Evolutionary conservation across 495 filamentous ascomycete genomes (phyloP).

Genomic region (Polyplosphaeria fusca): DNA sequence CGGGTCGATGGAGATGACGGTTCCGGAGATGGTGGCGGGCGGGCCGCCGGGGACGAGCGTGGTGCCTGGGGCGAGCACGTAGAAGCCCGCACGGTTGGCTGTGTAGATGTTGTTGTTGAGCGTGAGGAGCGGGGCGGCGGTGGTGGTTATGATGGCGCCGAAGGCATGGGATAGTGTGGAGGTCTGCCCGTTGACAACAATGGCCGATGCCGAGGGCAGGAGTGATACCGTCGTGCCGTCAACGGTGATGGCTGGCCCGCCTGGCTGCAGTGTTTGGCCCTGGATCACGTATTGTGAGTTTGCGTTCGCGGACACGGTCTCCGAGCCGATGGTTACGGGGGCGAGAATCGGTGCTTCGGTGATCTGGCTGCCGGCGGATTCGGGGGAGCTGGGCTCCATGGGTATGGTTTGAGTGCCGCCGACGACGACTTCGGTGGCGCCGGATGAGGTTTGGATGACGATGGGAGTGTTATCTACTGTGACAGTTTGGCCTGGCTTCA

Average conservation of each 20-base stretch:
- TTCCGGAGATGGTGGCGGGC: constrained; percentile 18
- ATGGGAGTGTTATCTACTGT: constrained; percentile 27
- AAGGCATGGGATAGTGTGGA: constrained; percentile 9
- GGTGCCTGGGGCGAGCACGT: constrained; percentile 20
- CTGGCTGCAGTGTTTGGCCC: constrained; percentile 27
- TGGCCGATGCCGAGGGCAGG: constrained; percentile 19
- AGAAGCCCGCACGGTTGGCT: constrained; percentile 25
- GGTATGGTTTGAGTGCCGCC: constrained; percentile 14
- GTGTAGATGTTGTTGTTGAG: constrained; percentile 18
- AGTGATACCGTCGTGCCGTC: constrained; percentile 30
- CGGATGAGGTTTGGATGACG: constrained; percentile 21
- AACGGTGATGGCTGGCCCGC: constrained; percentile 29
- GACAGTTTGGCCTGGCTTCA: constrained; percentile 22
- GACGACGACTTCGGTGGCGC: constrained; percentile 17
- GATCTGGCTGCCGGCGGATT: background rate
- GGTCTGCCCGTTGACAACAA: constrained; percentile 27
- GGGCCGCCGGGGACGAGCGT: constrained; percentile 30
- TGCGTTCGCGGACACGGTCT: background rate
- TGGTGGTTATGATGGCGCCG: constrained; percentile 20
- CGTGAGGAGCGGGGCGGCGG: constrained; percentile 11
- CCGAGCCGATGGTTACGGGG: constrained; percentile 13
- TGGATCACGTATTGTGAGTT: constrained; percentile 13
- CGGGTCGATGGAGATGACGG: constrained; percentile 18
- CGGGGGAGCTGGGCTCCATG: constrained; percentile 1
- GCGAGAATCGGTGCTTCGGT: constrained; percentile 8